Evolutionary conservation across 2,329 filamentous ascomycete genomes (phyloP).

Genomic region (Ceratocystis variospora): DNA sequence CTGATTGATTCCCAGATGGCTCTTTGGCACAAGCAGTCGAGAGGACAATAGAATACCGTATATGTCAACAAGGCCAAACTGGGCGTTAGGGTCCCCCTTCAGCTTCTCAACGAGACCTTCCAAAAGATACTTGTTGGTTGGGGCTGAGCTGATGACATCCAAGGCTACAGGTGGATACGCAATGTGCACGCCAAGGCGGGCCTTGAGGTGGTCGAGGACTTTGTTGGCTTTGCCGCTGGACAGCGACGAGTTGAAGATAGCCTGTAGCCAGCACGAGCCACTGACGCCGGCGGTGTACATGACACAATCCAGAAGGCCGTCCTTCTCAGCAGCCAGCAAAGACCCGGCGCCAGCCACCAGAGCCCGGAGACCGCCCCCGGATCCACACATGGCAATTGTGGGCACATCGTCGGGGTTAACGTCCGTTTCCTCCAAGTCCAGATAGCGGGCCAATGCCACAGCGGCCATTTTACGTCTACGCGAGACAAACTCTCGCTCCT

Average conservation of each 20-base stretch:
- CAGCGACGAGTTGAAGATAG: slow-evolving; percentile 72
- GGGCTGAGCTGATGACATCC: slow-evolving; percentile 66
- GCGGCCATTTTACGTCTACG: slow-evolving; percentile 55
- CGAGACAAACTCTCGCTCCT: slow-evolving; percentile 62
- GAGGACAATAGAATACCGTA: slow-evolving; percentile 80
- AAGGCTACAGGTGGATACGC: slow-evolving; percentile 81
- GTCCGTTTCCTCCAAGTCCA: slow-evolving; percentile 61
- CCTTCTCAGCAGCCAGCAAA: slow-evolving; percentile 67
- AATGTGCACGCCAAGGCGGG: slow-evolving; percentile 73
- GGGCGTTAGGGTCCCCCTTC: slow-evolving; percentile 60
- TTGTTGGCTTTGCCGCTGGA: slow-evolving; percentile 51
- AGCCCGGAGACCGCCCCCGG: slow-evolving; percentile 78
- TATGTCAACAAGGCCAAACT: slow-evolving; percentile 83
- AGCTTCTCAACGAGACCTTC: slow-evolving; percentile 84
- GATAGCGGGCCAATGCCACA: slow-evolving; percentile 66
- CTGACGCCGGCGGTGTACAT: slow-evolving; percentile 95
- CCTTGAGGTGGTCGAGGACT: slow-evolving; percentile 74
- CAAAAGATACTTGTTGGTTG: slow-evolving; percentile 84
- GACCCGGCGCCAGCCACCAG: slow-evolving; percentile 81
- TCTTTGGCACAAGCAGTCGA: slow-evolving; percentile 67
- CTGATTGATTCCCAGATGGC: slow-evolving; percentile 50
- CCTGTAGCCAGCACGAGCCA: slow-evolving; percentile 89
- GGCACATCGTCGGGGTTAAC: slow-evolving; percentile 91
- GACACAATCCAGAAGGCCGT: slow-evolving; percentile 81
- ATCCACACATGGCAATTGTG: slow-evolving; percentile 84